phyloP scores from a whole-genome alignment of 2,329 filamentous ascomycete species.

The Stagonosporopsis rhizophila region DNA sequence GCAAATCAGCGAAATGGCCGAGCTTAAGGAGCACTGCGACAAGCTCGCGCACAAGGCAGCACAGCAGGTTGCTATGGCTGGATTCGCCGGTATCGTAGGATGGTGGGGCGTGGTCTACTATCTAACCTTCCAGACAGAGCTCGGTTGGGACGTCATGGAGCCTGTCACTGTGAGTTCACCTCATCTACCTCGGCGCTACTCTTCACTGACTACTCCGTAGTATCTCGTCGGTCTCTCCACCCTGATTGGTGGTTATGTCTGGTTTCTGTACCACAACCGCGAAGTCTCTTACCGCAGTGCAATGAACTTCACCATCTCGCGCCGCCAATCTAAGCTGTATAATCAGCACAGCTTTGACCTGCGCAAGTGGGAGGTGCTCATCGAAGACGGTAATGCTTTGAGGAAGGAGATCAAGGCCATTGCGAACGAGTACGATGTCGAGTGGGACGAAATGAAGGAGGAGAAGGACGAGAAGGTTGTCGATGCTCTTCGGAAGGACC shows the following conservation, averaged over 20 bases:
- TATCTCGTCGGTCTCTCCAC: conserved; percentile 87
- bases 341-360: conserved; percentile 77
- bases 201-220: conserved; percentile 11
- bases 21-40: conserved; percentile 84
- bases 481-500: conserved; percentile 60
- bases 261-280: conserved; percentile 91
- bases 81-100: conserved; percentile 72
- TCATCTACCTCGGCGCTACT: neutral
- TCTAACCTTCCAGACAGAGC: conserved; percentile 71
- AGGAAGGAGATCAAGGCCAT: conserved; percentile 80
- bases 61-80: conserved; percentile 79
- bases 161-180: conserved; percentile 69
- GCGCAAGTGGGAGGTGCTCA: conserved; percentile 75
- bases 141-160: conserved; percentile 91
- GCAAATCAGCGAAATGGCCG: conserved; percentile 72
- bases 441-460: conserved; percentile 82
- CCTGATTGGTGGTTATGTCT: conserved; percentile 88
- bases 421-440: conserved; percentile 86
- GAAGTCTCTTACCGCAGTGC: conserved; percentile 87
- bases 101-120: conserved; percentile 87
- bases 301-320: conserved; percentile 83
- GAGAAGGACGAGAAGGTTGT: conserved; percentile 69
- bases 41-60: conserved; percentile 76
- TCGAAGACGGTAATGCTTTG: conserved; percentile 80
- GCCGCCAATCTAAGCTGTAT: conserved; percentile 79